phyloP scores from a whole-genome alignment of 1,139 yeast species.

The Suzukiozyma palmioleophila region DNA sequence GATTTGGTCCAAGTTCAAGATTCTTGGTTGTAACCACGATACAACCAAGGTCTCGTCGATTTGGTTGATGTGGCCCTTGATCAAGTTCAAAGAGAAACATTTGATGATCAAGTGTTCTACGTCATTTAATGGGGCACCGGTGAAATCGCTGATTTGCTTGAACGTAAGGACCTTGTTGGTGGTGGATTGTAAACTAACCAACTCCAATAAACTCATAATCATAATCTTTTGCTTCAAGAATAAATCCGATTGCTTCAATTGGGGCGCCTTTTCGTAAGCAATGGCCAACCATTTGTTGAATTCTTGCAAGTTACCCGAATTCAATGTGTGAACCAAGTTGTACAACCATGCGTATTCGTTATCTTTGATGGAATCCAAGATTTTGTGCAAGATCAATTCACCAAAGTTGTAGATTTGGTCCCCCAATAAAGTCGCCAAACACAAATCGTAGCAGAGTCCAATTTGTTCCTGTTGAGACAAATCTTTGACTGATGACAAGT shows the following conservation, averaged over 20 bases:
- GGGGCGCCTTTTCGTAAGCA: slow-evolving; percentile 46
- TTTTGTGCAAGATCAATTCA: slow-evolving; percentile 86
- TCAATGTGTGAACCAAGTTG: slow-evolving; percentile 63
- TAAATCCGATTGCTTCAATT: slow-evolving; percentile 54
- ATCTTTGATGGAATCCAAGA: slow-evolving; percentile 52
- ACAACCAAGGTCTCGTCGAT: slow-evolving; percentile 73
- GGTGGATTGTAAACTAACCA: slow-evolving; percentile 74
- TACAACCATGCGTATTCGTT: slow-evolving; percentile 68
- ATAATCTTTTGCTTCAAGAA: slow-evolving; percentile 88
- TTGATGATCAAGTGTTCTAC: slow-evolving; percentile 91
- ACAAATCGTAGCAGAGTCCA: slow-evolving; percentile 71
- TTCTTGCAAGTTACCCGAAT: slow-evolving; percentile 67
- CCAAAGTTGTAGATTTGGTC: slow-evolving; percentile 94
- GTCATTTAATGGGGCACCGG: slow-evolving; percentile 65
- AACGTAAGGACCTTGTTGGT: slow-evolving; percentile 73
- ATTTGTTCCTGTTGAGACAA: slow-evolving; percentile 21
- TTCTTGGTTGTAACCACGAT: slow-evolving; percentile 95
- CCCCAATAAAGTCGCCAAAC: slow-evolving; percentile 86
- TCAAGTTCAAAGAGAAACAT: slow-evolving; percentile 77
- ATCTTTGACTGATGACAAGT: slow-evolving; percentile 50
- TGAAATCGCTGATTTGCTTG: slow-evolving; percentile 63
- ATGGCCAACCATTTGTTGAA: slow-evolving; percentile 49
- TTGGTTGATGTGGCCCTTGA: slow-evolving; percentile 87
- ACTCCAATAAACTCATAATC: slow-evolving; percentile 85
- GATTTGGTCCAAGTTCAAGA: slow-evolving; percentile 78